Base-by-base conservation (phyloP, 2,329 filamentous ascomycete species). In the Chrysoporthe puriensis region DNA sequence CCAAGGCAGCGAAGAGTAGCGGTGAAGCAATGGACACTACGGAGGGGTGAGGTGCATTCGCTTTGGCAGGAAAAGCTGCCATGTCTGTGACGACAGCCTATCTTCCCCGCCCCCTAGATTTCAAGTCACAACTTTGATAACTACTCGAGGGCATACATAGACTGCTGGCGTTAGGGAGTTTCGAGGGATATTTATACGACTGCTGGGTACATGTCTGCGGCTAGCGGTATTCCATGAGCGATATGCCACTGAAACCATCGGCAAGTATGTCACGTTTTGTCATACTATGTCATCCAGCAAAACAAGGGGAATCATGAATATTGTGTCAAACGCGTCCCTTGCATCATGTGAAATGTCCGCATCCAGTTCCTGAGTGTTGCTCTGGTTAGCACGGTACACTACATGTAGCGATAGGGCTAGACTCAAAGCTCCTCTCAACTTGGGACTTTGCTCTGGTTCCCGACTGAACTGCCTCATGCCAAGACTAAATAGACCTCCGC, bases 21-120 rank as follows among this genome's bases (percentile, higher is more conserved):
- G 72, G 54, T 1, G 79, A 81, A 18, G 66, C 74, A 2, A 85
- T 84, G 80, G 83, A 85, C 69, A 84, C 80, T 1, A 79, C 78
- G 3, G 79, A 80, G 46, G 81, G 76, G 42, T 78, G 64, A 75
- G 5, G 3, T 26, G 3, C 36, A 14, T 26, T 4, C 4, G 21
- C 11, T 43, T 60, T 44, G 36, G 56, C 21, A 34, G 7, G 11
- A 42, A 21, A n/a, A 6, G 40, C 36, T 26, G 5, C n/a, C 21
- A n/a, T 42, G 11, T n/a, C 21, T 40, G 4, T 60, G 34, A 3
- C 11, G 21, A 16, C 34, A 42, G 32, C 56, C 16, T 42, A 16
- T 21, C 11, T 42, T 42, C 4, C 21, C 3, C 16, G 32, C 26
- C 21, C 21, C 21, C 26, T 54, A 4, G 11, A 16, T 4, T 14